Evolutionary conservation across 768 basidiomycete genomes (phyloP).

Genomic region (Macrolepiota dolichaula): DNA sequence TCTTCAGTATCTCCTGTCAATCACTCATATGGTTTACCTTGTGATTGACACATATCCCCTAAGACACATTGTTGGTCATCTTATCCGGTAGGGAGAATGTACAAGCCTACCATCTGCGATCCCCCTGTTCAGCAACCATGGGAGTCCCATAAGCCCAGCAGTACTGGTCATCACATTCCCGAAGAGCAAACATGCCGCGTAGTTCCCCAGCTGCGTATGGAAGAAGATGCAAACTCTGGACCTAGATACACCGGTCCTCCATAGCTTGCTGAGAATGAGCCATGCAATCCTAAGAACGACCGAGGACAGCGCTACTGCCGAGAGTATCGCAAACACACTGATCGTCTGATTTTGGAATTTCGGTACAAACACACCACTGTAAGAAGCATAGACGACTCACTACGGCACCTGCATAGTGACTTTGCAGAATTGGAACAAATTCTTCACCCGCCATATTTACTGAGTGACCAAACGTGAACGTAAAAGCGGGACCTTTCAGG

Average conservation of each 20-base stretch:
- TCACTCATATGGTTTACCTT: conserved; percentile 42
- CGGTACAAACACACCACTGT: background rate
- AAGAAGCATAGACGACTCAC: conserved; percentile 23
- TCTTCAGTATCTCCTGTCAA: background rate
- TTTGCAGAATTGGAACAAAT: conserved; percentile 28
- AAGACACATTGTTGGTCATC: background rate
- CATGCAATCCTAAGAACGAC: conserved; percentile 47
- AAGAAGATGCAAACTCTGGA: conserved; percentile 60
- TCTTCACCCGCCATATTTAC: conserved; percentile 15
- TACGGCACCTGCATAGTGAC: conserved; percentile 32
- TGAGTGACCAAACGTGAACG: background rate
- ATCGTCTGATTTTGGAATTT: conserved; percentile 31
- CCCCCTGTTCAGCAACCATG: conserved; percentile 42
- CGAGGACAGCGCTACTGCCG: conserved; percentile 48
- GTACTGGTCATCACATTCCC: conserved; percentile 51
- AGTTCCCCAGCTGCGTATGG: conserved; percentile 67
- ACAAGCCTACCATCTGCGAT: conserved; percentile 43
- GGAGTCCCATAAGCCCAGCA: conserved; percentile 51
- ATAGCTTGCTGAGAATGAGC: conserved; percentile 35
- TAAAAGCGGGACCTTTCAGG: background rate
- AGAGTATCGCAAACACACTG: conserved; percentile 50
- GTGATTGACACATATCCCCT: conserved; percentile 51
- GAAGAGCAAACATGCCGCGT: conserved; percentile 59
- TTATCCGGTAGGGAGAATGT: background rate
- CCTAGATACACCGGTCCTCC: conserved; percentile 21